Base-by-base conservation (phyloP, 2,329 filamentous ascomycete genomes). In the Delphinella strobiligena region DNA sequence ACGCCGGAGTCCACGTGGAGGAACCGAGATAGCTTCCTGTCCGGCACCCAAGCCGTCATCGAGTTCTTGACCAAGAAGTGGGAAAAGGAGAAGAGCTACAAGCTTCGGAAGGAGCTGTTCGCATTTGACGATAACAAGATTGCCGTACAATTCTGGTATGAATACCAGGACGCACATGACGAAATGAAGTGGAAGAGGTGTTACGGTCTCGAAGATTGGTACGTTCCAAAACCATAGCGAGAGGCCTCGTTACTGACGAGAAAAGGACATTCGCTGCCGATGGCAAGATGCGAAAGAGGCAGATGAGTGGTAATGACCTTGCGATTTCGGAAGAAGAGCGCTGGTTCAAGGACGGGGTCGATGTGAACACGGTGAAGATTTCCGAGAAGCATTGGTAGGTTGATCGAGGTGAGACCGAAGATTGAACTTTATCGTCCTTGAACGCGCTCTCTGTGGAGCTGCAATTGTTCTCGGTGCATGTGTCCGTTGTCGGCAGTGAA, bases 81-180 rank as follows among this genome's bases (percentile, higher is more conserved):
- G 85, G 61, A 69, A 32, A 72, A 68, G 15, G 86, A 93, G 57
- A 64, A 73, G 32, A 75, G 69, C 12, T 93, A 93, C 52, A 70
- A 72, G 0, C 67, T 93, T 40, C 73, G 85, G 39, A 93, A 93
- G 58, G 86, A 93, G 55, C 65, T 93, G 1, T 93, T 93, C 59
- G 70, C 82, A 1, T 91, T 86, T 52, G 69, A 63, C 0, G 78
- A 78, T 29, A 68, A 89, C 59, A 81, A 75, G 60, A 89, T 88
- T 47, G 85, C 85, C 1, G 86, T 93, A 16, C 84, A 93, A 54
- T 93, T 91, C 58, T 93, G 85, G 85, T 93, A 89, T 52, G 81
- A 93, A 59, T 88, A 77, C 61, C 72, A 77, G 47, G 82, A 89
- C 51, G 61, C 62, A 5, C 50, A 68, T 2, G 79, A 81, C 29